These are phyloP conservation scores for Talaromyces stipitatus DNA, from an alignment of 495 filamentous ascomycete species.

Conservation along the genomic window DNA sequence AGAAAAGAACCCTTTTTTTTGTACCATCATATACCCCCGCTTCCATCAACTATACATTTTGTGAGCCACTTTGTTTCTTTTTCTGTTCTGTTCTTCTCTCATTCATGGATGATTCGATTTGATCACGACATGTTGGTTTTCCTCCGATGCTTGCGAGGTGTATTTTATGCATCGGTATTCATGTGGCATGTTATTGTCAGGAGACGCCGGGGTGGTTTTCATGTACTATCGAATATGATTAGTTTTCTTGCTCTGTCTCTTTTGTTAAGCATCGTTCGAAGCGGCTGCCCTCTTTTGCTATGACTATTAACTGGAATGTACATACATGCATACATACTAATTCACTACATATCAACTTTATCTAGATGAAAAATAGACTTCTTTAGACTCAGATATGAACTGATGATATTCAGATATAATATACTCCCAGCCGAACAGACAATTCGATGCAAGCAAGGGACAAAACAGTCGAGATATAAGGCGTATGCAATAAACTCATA, in stretches of 20 bases:
- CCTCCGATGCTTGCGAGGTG: background rate
- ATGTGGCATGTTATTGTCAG: background rate
- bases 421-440: background rate
- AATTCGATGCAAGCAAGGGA: background rate
- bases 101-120: background rate
- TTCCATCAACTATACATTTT: background rate
- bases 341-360: background rate
- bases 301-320: background rate
- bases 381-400: background rate
- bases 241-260: background rate
- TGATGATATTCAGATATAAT: background rate
- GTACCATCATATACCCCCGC: constrained; percentile 5
- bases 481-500: background rate
- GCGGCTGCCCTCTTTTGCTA: background rate
- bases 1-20: background rate
- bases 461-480: background rate
- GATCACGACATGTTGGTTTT: constrained; percentile 1
- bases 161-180: background rate
- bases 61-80: background rate
- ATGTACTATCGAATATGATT: background rate
- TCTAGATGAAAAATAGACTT: background rate
- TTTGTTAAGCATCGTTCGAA: background rate
- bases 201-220: background rate
- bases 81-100: background rate
- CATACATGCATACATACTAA: background rate